Evolutionary conservation across 345 rosid species (phyloP).

Genomic region (Acer negundo): DNA sequence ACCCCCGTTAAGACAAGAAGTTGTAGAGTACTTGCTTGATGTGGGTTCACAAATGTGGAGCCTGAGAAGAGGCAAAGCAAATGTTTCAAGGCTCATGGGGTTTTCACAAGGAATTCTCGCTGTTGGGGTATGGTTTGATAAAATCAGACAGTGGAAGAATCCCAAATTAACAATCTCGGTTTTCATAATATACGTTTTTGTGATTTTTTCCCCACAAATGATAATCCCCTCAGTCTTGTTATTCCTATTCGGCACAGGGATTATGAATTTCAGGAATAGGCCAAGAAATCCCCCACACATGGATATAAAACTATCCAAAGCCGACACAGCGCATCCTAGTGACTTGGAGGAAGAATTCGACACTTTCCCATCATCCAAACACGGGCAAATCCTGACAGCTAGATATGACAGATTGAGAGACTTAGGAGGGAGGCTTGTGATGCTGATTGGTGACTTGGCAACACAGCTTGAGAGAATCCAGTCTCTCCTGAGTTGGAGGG

Average conservation of each 20-base stretch:
- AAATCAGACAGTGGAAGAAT: slow-evolving; percentile 41
- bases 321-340: slow-evolving; percentile 24
- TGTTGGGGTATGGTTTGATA: slow-evolving; percentile 39
- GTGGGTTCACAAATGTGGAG: slow-evolving; percentile 43
- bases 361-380: slow-evolving; percentile 42
- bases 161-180: slow-evolving; percentile 25
- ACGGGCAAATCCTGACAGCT: slow-evolving; percentile 24
- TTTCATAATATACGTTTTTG: slow-evolving; percentile 14
- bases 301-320: slow-evolving; percentile 41
- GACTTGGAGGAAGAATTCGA: slow-evolving; percentile 56
- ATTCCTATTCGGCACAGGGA: slow-evolving; percentile 18
- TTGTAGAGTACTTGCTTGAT: slow-evolving; percentile 55
- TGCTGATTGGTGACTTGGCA: slow-evolving; percentile 43
- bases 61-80: slow-evolving; percentile 44
- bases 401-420: slow-evolving; percentile 50
- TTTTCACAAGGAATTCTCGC: slow-evolving; percentile 24
- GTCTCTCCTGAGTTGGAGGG: slow-evolving; percentile 37
- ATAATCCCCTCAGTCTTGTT: slow-evolving; percentile 27
- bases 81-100: slow-evolving; percentile 37
- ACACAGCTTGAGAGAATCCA: slow-evolving; percentile 40
- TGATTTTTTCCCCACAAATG: slow-evolving; percentile 23
- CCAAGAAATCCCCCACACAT: slow-evolving; percentile 48
- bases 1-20: slow-evolving; percentile 51
- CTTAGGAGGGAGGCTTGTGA: slow-evolving; percentile 40
- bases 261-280: slow-evolving; percentile 28